Conservation (phyloP, 495 filamentous ascomycete genomes). For the Penicillium alfredii region DNA sequence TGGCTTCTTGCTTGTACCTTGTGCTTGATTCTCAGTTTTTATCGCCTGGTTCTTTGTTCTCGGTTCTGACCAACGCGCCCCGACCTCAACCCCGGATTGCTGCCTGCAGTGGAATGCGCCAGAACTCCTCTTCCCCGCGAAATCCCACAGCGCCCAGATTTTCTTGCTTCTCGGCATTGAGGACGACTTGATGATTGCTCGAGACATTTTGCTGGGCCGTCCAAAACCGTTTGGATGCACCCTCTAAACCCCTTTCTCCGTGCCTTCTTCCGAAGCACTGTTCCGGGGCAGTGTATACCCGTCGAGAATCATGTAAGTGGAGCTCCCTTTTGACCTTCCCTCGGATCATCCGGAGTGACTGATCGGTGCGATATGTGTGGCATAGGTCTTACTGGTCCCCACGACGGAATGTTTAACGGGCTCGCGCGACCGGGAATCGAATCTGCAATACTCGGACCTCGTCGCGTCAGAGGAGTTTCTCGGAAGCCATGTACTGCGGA, state of each 20-base stretch:
- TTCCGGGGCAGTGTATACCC: constrained; percentile 88
- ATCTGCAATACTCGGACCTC: constrained; percentile 69
- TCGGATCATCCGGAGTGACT: constrained; percentile 15
- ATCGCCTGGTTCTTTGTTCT: constrained; percentile 1
- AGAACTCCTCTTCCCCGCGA: constrained; percentile 33
- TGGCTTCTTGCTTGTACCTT: too few relatives aligned
- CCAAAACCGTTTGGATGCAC: constrained; percentile 79
- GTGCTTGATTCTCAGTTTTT: too few relatives aligned
- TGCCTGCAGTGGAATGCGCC: constrained; percentile 35
- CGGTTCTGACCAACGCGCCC: not conserved
- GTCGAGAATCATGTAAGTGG: constrained; percentile 75
- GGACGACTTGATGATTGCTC: constrained; percentile 42
- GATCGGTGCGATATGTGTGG: constrained; percentile 9
- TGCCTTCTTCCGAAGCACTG: constrained; percentile 95
- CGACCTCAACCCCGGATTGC: constrained; percentile 10
- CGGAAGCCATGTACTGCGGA: constrained; percentile 90
- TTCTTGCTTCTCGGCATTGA: constrained; percentile 15
- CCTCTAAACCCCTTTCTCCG: constrained; percentile 97
- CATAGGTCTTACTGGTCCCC: constrained; percentile 82
- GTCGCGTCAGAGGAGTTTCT: constrained; percentile 89
- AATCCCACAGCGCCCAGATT: constrained; percentile 25
- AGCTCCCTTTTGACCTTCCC: constrained; percentile 1
- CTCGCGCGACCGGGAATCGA: constrained; percentile 83
- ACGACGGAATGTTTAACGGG: constrained; percentile 84
- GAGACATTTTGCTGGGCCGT: constrained; percentile 36